Percentiles rank a stretch among this genome's conserved stretches.
Conservation (phyloP, 129 eudicot species). For the Pulicaria dysenterica region DNA sequence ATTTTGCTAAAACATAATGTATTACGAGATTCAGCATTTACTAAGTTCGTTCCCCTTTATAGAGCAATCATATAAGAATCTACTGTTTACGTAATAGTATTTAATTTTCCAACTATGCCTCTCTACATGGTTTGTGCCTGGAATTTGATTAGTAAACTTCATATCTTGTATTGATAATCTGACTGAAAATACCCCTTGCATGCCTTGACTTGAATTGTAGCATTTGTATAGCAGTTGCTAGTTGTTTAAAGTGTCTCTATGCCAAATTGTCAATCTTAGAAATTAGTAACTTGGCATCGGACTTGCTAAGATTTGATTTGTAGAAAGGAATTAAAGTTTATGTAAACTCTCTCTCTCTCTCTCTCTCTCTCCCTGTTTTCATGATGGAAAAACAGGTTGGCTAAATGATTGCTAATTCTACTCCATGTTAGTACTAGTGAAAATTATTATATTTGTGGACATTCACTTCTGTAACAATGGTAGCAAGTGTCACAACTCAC, state of each 20-base stretch:
- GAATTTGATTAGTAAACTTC: conserved; percentile 2
- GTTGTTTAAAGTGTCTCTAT: background rate
- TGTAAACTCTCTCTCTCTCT: conserved; percentile 11
- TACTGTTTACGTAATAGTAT: background rate
- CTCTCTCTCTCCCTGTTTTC: conserved; percentile 5
- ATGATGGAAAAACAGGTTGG: background rate
- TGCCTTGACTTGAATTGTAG: no score
- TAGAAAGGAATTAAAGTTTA: background rate
- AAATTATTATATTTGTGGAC: background rate
- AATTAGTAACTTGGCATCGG: background rate
- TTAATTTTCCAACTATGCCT: background rate
- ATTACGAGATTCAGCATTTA: background rate
- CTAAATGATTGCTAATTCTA: background rate
- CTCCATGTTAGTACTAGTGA: background rate
- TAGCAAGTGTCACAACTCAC: no score
- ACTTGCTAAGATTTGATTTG: background rate
- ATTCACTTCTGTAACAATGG: no score
- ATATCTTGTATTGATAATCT: background rate
- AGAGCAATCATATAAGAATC: background rate
- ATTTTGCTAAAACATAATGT: background rate
- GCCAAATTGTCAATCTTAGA: background rate
- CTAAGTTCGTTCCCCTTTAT: background rate
- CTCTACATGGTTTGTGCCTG: conserved; percentile 1
- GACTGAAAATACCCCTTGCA: no score
- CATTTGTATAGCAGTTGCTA: background rate